Percentiles rank a stretch among this genome's conserved stretches.
Evolutionary conservation across 1,284 basidiomycete genomes (phyloP).

Genomic region (Albatrellus sp.): DNA sequence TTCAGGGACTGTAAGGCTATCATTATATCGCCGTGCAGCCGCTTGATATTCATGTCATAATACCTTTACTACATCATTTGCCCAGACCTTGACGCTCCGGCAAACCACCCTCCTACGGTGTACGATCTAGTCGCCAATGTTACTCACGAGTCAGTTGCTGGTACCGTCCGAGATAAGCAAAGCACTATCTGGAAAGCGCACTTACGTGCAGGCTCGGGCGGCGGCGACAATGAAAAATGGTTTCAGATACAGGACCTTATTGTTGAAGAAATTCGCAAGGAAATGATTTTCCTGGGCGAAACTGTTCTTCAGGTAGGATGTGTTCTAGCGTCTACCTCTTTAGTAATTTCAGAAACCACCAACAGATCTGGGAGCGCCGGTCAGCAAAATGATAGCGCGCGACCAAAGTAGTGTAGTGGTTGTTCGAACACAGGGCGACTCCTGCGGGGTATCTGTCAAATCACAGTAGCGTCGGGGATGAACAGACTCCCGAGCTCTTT

Average conservation of each 20-base stretch:
- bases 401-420: neutral
- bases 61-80: constrained; percentile 2
- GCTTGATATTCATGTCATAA: neutral
- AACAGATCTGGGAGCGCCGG: constrained; percentile 60
- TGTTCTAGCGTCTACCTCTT: neutral
- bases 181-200: constrained; percentile 90
- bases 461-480: too few relatives aligned
- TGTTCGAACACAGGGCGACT: neutral
- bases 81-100: constrained; percentile 66
- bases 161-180: constrained; percentile 83
- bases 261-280: constrained; percentile 88
- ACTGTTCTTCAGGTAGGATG: constrained; percentile 77
- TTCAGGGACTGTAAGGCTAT: constrained; percentile 70
- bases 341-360: too few relatives aligned
- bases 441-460: too few relatives aligned
- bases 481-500: too few relatives aligned
- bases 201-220: constrained; percentile 65
- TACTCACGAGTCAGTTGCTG: constrained; percentile 88
- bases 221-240: constrained; percentile 86
- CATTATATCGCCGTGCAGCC: neutral
- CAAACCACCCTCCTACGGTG: constrained; percentile 45
- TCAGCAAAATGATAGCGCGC: neutral
- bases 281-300: constrained; percentile 98
- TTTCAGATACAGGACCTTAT: constrained; percentile 95
- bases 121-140: constrained; percentile 97